Percentiles rank a stretch among this genome's conserved stretches.
phyloP scores from a whole-genome alignment of 1,284 basidiomycete genomes.

The Ustilago curta region DNA sequence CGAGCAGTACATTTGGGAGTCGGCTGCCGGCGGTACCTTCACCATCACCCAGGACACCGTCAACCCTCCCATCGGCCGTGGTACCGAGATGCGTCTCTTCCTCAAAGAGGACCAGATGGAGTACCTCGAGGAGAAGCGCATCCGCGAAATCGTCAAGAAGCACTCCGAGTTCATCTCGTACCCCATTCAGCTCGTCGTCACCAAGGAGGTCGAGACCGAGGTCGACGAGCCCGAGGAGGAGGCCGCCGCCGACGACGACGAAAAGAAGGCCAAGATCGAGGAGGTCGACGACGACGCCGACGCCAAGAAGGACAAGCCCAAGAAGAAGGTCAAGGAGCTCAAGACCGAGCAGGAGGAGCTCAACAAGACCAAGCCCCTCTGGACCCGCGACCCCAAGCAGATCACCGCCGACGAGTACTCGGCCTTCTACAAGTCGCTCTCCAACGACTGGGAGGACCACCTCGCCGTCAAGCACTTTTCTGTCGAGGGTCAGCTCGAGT shows the following conservation, averaged over 20 bases:
- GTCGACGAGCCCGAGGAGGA: conserved; percentile 79
- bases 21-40: conserved; percentile 98
- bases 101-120: conserved; percentile 99
- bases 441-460: conserved; percentile 99
- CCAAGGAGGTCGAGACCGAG: conserved; percentile 96
- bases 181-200: conserved; percentile 97
- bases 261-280: conserved; percentile 79
- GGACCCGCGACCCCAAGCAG: conserved; percentile 95
- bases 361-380: conserved; percentile 99
- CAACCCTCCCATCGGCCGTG: conserved; percentile 91
- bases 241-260: conserved; percentile 78
- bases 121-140: conserved; percentile 98
- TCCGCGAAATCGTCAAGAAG: conserved; percentile 99
- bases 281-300: conserved; percentile 81
- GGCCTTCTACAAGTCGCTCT: conserved; percentile 99
- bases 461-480: conserved; percentile 99
- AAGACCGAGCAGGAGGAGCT: conserved; percentile 89
- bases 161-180: conserved; percentile 99
- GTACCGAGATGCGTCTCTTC: conserved; percentile 92
- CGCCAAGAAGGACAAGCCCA: conserved; percentile 78
- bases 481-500: conserved; percentile 98
- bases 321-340: conserved; percentile 86
- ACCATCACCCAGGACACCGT: conserved; percentile 94
- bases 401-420: conserved; percentile 93
- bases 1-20: conserved; percentile 99